Base-by-base conservation (phyloP, 2,329 filamentous ascomycete genomes). In the Ophiosphaerella herpotricha region DNA sequence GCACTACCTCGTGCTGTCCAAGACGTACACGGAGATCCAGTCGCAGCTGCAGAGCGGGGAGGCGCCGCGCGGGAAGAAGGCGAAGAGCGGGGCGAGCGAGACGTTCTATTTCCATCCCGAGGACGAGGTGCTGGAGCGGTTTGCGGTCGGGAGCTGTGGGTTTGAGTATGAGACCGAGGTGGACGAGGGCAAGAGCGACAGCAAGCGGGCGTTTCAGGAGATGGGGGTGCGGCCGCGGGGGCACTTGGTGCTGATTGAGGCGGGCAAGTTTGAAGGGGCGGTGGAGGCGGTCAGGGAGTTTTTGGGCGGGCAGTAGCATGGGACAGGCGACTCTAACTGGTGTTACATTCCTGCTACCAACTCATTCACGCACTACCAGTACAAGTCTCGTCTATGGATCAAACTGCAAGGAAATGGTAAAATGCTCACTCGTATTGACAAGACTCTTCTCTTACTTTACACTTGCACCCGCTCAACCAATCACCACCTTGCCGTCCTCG, bases 31-130 rank as follows among this genome's bases (percentile, higher is more conserved):
- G 38, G 94, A 97, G 78, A 84, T 97, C 26, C 86, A 86, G 63
- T 96, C 91, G 1, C 85, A 84, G 54, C 78, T 97, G 13, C 89
- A 93, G 60, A 67, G 63, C 43, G 68, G 52, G 39, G 73, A 70
- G 21, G 64, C 68, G 56, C 73, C 73, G 39, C 64, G 65, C 42
- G 79, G 74, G 64, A 77, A 76, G 68, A 77, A 75, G 60, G 71
- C 73, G 54, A 74, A 82, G 71, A 75, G 56, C n/a, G 53, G 32
- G 5, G 60, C 55, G 3, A 58, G 79, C 7, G 82, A 88, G 63
- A 79, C 84, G 31, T 96, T 91, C 75, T 95, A 92, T 75, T 99
- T 97, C 79, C 94, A 99, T 71, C 88, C 91, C 0, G 94, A 99
- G 76, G 94, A 99, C 68, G 94, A 97, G 78, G 83, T 93, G 43